Conservation (phyloP, 345 rosid genomes). For the Linum tenue region DNA sequence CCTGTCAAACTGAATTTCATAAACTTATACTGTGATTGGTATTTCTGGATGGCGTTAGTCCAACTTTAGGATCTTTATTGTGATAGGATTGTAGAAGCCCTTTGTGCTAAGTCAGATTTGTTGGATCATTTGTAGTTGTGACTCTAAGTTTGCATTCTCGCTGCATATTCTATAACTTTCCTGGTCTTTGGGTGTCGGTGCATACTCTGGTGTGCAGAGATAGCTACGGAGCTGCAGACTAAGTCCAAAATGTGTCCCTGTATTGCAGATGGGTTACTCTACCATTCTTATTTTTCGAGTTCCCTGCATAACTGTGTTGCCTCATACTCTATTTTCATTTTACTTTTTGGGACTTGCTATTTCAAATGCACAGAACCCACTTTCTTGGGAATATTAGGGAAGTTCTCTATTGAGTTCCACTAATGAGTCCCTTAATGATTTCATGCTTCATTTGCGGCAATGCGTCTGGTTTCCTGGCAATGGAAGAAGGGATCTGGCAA, state of each 20-base stretch:
- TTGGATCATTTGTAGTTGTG: too few species aligned
- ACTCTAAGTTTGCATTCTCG: not conserved
- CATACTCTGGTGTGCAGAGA: conserved; percentile 64
- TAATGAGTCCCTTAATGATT: too few species aligned
- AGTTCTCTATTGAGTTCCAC: not conserved
- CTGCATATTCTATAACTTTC: not conserved
- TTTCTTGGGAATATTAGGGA: too few species aligned
- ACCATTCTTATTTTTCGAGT: conserved; percentile 18
- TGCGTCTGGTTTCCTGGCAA: conserved; percentile 12
- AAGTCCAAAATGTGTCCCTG: conserved; percentile 70
- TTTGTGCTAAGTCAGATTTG: not conserved
- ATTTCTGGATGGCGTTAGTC: too few species aligned
- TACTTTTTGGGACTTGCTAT: too few species aligned
- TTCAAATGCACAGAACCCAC: not conserved
- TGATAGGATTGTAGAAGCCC: not conserved
- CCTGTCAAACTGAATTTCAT: not conserved
- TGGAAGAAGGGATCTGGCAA: conserved; percentile 80
- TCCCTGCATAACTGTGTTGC: not conserved
- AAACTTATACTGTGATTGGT: not conserved
- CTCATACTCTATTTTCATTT: not conserved
- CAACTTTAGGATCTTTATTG: not conserved
- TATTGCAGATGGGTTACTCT: conserved; percentile 82
- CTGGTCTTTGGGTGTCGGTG: conserved; percentile 2
- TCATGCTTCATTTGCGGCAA: too few species aligned
- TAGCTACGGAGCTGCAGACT: conserved; percentile 62